These are phyloP conservation scores for Phaeophleospora eucalypticola DNA, from an alignment of 2,329 filamentous ascomycete genomes.

Conservation along the genomic window DNA sequence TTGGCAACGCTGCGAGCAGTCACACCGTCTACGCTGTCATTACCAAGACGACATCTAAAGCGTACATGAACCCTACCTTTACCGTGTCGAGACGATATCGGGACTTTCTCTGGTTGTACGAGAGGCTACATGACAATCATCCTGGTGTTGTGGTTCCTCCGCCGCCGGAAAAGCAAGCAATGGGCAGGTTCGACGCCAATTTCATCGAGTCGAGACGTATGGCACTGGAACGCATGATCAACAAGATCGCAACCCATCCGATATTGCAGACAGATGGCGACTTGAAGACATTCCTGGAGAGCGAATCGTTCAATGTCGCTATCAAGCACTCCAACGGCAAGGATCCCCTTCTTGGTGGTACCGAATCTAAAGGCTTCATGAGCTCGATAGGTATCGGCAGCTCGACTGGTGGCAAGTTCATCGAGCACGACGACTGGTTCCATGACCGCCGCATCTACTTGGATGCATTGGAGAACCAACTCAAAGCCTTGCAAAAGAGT, in stretches of 20 bases:
- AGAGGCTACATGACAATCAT: slow-evolving; percentile 86
- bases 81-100: slow-evolving; percentile 90
- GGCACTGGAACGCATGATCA: slow-evolving; percentile 94
- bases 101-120: slow-evolving; percentile 98
- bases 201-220: slow-evolving; percentile 91
- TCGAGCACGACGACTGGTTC: slow-evolving; percentile 99
- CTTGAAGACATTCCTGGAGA: slow-evolving; percentile 93
- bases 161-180: slow-evolving; percentile 94
- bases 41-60: slow-evolving; percentile 95
- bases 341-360: slow-evolving; percentile 67
- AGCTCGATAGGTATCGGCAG: slow-evolving; percentile 67
- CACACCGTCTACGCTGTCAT: slow-evolving; percentile 97
- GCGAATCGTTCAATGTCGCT: slow-evolving; percentile 91
- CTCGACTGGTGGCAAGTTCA: slow-evolving; percentile 75
- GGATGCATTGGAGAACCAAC: slow-evolving; percentile 85
- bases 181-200: slow-evolving; percentile 91
- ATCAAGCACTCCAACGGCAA: slow-evolving; percentile 91
- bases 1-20: slow-evolving; percentile 91
- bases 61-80: slow-evolving; percentile 88
- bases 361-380: slow-evolving; percentile 88
- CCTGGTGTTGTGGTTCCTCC: slow-evolving; percentile 93
- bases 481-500: slow-evolving; percentile 80
- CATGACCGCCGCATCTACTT: slow-evolving; percentile 93
- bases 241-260: slow-evolving; percentile 87
- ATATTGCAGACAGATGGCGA: slow-evolving; percentile 90